Evolutionary conservation across 2,329 filamentous ascomycete species (phyloP).

Genomic region (Sarocladium kiliense): DNA sequence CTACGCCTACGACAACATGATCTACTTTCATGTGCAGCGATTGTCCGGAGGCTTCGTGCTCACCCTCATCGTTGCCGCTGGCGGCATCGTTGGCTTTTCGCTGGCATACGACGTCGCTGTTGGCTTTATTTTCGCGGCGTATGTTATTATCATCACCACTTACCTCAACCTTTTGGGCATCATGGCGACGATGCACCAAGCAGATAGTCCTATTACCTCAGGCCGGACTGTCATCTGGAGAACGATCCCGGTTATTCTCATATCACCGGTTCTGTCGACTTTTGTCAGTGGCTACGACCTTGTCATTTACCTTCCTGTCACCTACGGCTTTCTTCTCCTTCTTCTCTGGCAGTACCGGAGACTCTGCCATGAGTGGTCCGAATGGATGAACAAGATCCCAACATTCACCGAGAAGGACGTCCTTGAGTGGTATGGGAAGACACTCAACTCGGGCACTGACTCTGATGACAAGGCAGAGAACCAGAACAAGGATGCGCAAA

Average conservation of each 20-base stretch:
- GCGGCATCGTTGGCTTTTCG: constrained; percentile 46
- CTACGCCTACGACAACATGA: constrained; percentile 34
- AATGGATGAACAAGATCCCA: constrained; percentile 48
- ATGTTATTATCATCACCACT: constrained; percentile 50
- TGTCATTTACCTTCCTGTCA: constrained; percentile 48
- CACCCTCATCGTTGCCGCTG: constrained; percentile 29
- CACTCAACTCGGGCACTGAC: constrained; percentile 14
- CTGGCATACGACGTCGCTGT: constrained; percentile 33
- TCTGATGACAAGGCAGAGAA: background rate
- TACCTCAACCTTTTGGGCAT: constrained; percentile 53
- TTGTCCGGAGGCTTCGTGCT: constrained; percentile 44
- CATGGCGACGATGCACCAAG: constrained; percentile 49
- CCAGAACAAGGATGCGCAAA: constrained; percentile 15
- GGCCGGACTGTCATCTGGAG: constrained; percentile 50
- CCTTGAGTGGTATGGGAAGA: constrained; percentile 40
- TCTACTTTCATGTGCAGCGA: constrained; percentile 34
- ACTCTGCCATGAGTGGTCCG: constrained; percentile 53
- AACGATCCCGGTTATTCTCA: constrained; percentile 49
- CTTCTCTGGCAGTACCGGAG: constrained; percentile 48
- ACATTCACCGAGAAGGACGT: constrained; percentile 44
- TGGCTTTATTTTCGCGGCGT: constrained; percentile 55
- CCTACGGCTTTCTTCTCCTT: constrained; percentile 46
- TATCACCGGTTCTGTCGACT: constrained; percentile 51
- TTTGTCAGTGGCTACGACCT: constrained; percentile 48
- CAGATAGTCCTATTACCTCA: constrained; percentile 49